Evolutionary conservation across 768 basidiomycete species (phyloP).

Genomic region (Cubamyces sp.): DNA sequence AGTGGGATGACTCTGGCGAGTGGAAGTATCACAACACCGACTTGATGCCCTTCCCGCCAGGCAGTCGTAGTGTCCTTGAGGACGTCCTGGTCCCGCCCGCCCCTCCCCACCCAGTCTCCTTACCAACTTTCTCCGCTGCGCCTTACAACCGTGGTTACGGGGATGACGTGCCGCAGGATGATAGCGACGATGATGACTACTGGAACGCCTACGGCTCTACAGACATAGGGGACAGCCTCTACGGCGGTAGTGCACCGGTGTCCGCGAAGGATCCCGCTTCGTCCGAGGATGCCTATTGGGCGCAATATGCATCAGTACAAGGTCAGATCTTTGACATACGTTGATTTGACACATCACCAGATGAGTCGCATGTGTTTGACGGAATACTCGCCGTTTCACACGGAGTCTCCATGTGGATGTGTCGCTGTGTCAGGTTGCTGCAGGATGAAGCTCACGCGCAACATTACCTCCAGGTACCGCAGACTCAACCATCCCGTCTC

Average conservation of each 20-base stretch:
- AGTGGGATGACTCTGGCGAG: slow-evolving; percentile 54
- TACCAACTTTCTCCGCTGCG: slow-evolving; percentile 8
- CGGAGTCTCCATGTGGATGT: not conserved
- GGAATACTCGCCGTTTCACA: not conserved
- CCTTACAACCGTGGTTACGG: slow-evolving; percentile 10
- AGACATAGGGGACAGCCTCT: slow-evolving; percentile 35
- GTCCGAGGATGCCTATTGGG: slow-evolving; percentile 74
- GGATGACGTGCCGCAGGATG: slow-evolving; percentile 32
- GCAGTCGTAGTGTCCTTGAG: slow-evolving; percentile 36
- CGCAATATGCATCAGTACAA: slow-evolving; percentile 70
- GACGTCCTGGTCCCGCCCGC: slow-evolving; percentile 37
- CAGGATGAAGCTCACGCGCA: not conserved
- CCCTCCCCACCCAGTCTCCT: slow-evolving; percentile 28
- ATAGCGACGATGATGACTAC: slow-evolving; percentile 56
- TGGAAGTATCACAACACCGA: slow-evolving; percentile 77
- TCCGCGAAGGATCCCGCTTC: slow-evolving; percentile 33
- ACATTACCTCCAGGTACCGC: slow-evolving; percentile 55
- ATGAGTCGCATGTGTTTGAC: not conserved
- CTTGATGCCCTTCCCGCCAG: slow-evolving; percentile 70
- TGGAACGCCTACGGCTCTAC: slow-evolving; percentile 66
- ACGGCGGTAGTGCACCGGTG: slow-evolving; percentile 27
- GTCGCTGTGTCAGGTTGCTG: not conserved
- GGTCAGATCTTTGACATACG: slow-evolving; percentile 44
- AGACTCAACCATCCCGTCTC: slow-evolving; percentile 69
- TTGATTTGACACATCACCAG: not conserved